Base-by-base conservation (phyloP, 768 basidiomycete genomes). In the Boletus rubropictus region DNA sequence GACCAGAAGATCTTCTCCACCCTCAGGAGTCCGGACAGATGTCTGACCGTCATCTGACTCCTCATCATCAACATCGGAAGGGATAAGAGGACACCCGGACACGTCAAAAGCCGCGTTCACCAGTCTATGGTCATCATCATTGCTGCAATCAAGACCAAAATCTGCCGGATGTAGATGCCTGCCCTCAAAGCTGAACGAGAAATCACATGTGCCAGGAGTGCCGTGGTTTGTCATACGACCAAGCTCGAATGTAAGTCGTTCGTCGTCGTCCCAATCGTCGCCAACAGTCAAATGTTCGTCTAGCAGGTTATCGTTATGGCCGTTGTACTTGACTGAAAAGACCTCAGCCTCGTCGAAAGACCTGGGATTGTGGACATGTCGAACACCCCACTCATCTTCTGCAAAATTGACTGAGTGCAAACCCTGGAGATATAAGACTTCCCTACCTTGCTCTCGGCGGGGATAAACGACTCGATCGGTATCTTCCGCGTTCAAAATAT, bases 311-410 rank as follows among this genome's bases (percentile, higher is more conserved):
- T 65, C 54, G 34, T 65, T 55, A n/a, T 54, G 38, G 12, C 49
- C 52, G 14, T 46, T 46, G n/a, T 61, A 56, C 14, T 58, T 61
- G 32, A 58, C 47, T 12, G 51, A 50, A 49, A 64, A 65, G 24
- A 55, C 5, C 8, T 60, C 61, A 15, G 29, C 33, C 14, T 57
- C 55, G 14, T 57, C 50, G 5, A 32, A 43, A 29, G 48, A 37
- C 14, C 28, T 37, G 14, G 34, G 24, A 35, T 33, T 35, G 32
- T 57, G 44, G 15, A 27, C 15, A 32, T 42, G 49, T 48, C 59
- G 63, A 50, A 65, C 53, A 21, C 59, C 61, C 61, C 61, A 66
- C 51, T 64, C 61, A 40, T 67, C 50, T 12, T 57, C 64, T 66
- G 40, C 9, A 46, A 52, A 10, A 8, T 24, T 29, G 28, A 34